These are phyloP conservation scores for Trichosporon coremiiforme DNA, from an alignment of 1,284 basidiomycete genomes.

Conservation along the genomic window DNA sequence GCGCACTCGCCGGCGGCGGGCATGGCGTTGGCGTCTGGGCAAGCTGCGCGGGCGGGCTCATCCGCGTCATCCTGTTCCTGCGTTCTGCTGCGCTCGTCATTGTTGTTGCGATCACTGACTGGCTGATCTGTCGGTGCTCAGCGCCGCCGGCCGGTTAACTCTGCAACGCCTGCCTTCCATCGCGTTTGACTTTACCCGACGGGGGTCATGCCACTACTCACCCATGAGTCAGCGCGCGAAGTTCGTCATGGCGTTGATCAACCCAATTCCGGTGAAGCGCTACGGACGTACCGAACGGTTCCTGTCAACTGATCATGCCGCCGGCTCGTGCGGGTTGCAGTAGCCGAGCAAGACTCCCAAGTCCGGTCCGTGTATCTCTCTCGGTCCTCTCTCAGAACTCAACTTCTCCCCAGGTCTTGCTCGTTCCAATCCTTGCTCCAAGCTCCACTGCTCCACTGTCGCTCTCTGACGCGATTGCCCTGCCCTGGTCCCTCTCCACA, in stretches of 20 bases:
- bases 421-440: not conserved
- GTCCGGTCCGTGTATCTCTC: not conserved
- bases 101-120: not conserved
- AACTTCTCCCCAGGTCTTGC: not conserved
- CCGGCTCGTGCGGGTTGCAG: slow-evolving; percentile 10
- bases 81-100: not conserved
- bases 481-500: not conserved
- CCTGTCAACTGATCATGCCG: slow-evolving; percentile 17
- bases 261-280: slow-evolving; percentile 1
- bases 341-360: slow-evolving; percentile 6
- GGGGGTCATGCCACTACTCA: not conserved
- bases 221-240: not conserved
- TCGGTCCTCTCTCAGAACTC: not conserved
- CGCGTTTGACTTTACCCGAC: slow-evolving; percentile 13
- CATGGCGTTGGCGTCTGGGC: not conserved
- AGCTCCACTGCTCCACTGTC: not conserved
- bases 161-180: slow-evolving; percentile 3
- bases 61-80: slow-evolving; percentile 8
- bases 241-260: not conserved
- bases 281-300: not conserved
- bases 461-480: not conserved
- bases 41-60: slow-evolving; percentile 12
- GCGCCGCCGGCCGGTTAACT: slow-evolving; percentile 5
- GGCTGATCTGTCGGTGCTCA: not conserved
- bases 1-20: not conserved